Percentiles rank a stretch among this genome's conserved stretches.
Evolutionary conservation across 257 asterid genomes (phyloP).

Genomic region (Ophiorrhiza pumila): DNA sequence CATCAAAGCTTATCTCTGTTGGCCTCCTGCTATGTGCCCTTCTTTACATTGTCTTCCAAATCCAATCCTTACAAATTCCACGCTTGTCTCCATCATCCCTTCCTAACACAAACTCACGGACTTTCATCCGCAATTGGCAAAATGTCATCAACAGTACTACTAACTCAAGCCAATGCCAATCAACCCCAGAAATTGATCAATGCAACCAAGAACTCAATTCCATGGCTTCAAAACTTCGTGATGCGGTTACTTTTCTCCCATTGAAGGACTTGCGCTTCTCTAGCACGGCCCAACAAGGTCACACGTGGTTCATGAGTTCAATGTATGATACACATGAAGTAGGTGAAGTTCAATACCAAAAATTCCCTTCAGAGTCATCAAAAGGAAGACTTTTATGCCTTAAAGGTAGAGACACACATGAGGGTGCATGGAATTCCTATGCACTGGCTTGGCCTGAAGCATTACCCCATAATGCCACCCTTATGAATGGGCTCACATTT

Average conservation of each 20-base stretch:
- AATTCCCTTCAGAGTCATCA: constrained; percentile 47
- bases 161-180: too few relatives aligned
- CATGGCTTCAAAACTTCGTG: constrained; percentile 35
- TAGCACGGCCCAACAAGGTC: constrained; percentile 44
- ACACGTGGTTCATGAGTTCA: constrained; percentile 93
- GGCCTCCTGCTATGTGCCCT: constrained; percentile 32
- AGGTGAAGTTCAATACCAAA: constrained; percentile 59
- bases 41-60: constrained; percentile 45
- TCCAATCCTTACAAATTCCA: constrained; percentile 39
- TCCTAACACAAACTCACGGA: constrained; percentile 24
- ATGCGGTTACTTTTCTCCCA: constrained; percentile 60
- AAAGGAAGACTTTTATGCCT: constrained; percentile 56
- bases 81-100: constrained; percentile 18
- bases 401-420: constrained; percentile 51
- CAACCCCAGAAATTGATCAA: neutral
- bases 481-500: constrained; percentile 46
- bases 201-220: constrained; percentile 26
- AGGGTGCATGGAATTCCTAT: constrained; percentile 68
- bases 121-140: constrained; percentile 37
- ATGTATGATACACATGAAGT: constrained; percentile 44
- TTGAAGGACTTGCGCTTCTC: constrained; percentile 60
- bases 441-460: constrained; percentile 66
- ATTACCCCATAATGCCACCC: constrained; percentile 48
- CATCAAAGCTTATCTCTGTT: constrained; percentile 39
- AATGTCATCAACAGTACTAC: constrained; percentile 23